Percentiles rank a stretch among this genome's conserved stretches.
Conservation (phyloP, 192 early-diverging fungal genomes). For the Chytriomyces confervae region DNA sequence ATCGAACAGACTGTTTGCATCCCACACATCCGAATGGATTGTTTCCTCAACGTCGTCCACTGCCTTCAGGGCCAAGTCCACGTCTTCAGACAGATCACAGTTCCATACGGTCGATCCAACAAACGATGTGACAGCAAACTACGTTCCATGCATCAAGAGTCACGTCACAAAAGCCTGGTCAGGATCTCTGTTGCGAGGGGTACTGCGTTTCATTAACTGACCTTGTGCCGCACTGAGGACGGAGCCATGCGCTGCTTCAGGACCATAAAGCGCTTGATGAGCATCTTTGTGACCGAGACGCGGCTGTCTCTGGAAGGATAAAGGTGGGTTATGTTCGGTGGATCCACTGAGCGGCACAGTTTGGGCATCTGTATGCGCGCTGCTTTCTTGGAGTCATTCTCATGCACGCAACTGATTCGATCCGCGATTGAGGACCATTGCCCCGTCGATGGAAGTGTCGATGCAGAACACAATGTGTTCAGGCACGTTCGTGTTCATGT, state of each 20-base stretch:
- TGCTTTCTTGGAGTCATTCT: background rate
- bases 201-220: background rate
- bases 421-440: background rate
- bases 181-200: background rate
- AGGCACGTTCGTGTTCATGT: background rate
- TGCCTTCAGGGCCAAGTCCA: constrained; percentile 4
- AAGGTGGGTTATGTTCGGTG: background rate
- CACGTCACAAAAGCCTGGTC: constrained; percentile 6
- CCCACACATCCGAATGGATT: constrained; percentile 13
- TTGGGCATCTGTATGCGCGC: too few relatives aligned
- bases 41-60: constrained; percentile 22
- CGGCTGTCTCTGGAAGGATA: background rate
- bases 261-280: constrained; percentile 35
- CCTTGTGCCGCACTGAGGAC: constrained; percentile 1
- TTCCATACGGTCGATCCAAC: constrained; percentile 23
- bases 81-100: constrained; percentile 12
- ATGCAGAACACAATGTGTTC: constrained; percentile 32
- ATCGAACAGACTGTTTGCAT: constrained; percentile 11
- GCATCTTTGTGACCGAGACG: constrained; percentile 27
- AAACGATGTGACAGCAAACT: constrained; percentile 37
- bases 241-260: background rate
- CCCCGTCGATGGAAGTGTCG: constrained; percentile 20
- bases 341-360: too few relatives aligned
- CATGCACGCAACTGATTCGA: background rate
- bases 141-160: background rate